phyloP scores from a whole-genome alignment of 352 stramenopile genomes.

The Globisporangium emineosum region DNA sequence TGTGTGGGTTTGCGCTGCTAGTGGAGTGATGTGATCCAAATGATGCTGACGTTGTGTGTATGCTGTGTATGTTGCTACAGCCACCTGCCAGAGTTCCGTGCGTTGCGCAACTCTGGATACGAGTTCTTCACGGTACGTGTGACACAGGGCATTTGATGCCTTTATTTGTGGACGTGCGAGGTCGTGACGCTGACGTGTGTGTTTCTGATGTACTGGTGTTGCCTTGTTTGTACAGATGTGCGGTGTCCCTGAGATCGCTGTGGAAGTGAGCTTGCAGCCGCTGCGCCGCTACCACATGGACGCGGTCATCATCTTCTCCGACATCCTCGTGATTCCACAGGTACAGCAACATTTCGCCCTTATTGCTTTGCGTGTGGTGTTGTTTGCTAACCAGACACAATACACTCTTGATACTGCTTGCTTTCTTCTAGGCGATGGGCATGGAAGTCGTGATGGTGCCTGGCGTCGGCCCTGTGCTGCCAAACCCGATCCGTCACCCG shows the following conservation, averaged over 20 bases:
- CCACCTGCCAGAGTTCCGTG: slow-evolving; percentile 87
- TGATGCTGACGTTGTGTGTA: neutral
- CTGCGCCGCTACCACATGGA: slow-evolving; percentile 93
- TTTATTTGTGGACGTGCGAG: neutral
- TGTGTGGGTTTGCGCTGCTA: too few relatives aligned
- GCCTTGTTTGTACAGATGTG: slow-evolving; percentile 64
- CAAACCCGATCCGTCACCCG: slow-evolving; percentile 70
- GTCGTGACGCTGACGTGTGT: neutral
- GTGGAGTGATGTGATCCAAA: neutral
- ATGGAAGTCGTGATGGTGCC: slow-evolving; percentile 96
- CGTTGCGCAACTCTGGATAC: slow-evolving; percentile 76
- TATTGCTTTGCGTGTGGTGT: neutral
- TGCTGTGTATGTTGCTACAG: slow-evolving; percentile 28
- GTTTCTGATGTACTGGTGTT: slow-evolving; percentile 8
- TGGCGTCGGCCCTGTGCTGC: slow-evolving; percentile 89
- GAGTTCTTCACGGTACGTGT: slow-evolving; percentile 84
- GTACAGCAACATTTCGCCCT: neutral
- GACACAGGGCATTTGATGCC: neutral
- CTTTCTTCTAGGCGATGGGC: slow-evolving; percentile 74
- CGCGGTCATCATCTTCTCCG: slow-evolving; percentile 98
- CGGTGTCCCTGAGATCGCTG: slow-evolving; percentile 77
- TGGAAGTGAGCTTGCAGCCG: slow-evolving; percentile 97
- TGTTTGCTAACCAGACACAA: neutral
- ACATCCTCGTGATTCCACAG: slow-evolving; percentile 98
- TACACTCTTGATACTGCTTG: neutral